Percentiles rank a stretch among this genome's conserved stretches.
phyloP scores from a whole-genome alignment of 371 early-diverging fungal genomes.

The Mucor plumbeus region DNA sequence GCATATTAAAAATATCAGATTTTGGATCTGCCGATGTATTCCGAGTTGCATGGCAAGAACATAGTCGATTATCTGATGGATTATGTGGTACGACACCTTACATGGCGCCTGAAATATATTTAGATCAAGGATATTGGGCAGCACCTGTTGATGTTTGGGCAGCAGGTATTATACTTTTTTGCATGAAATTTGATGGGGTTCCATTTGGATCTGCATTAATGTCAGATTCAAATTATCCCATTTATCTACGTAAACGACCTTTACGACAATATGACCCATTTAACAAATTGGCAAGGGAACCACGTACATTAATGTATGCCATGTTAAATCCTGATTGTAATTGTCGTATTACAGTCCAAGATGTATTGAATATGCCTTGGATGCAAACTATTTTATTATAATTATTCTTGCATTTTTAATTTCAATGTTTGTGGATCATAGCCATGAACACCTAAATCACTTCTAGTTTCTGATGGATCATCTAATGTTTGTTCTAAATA shows the following conservation, averaged over 20 bases:
- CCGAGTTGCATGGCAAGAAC: constrained; percentile 75
- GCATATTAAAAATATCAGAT: constrained; percentile 79
- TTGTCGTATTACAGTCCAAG: constrained; percentile 64
- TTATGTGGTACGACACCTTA: constrained; percentile 86
- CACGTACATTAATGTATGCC: constrained; percentile 64
- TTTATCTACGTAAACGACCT: constrained; percentile 58
- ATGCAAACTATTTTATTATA: constrained; percentile 46
- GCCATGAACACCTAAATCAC: constrained; percentile 57
- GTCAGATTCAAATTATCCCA: constrained; percentile 69
- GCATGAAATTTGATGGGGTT: constrained; percentile 79
- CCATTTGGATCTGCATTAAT: constrained; percentile 55
- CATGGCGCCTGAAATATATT: constrained; percentile 81
- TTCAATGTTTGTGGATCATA: constrained; percentile 50
- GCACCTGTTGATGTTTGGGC: constrained; percentile 84
- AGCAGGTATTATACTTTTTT: constrained; percentile 78
- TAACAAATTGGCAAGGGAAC: constrained; percentile 56
- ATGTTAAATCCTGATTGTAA: constrained; percentile 83
- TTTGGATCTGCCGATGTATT: constrained; percentile 95
- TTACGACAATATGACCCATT: constrained; percentile 61
- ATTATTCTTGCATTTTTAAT: constrained; percentile 34
- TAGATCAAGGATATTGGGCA: constrained; percentile 69
- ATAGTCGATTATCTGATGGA: constrained; percentile 71
- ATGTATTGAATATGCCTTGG: constrained; percentile 67
- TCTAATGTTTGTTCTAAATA: constrained; percentile 62
- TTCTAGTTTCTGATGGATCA: constrained; percentile 61